A percentile compares a stretch with the other conserved stretches of the same genome.
Conservation (phyloP, 192 early-diverging fungal species). For the Dimargaris verticillata region DNA sequence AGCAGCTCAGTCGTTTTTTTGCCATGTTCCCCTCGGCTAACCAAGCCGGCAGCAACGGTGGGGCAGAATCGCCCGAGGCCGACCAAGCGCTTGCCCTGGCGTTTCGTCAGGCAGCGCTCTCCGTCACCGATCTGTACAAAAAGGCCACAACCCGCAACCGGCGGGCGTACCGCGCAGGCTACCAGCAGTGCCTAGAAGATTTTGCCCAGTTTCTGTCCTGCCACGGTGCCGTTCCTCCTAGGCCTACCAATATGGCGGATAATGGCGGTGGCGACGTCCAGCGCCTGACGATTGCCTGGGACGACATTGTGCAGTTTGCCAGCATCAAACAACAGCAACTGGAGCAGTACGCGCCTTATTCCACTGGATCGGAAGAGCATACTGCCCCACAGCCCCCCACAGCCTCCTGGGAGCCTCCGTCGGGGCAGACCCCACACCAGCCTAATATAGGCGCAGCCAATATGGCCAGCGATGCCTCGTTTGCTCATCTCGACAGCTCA, state of each 20-base stretch:
- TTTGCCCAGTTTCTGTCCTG: constrained; percentile 17
- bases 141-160: constrained; percentile 20
- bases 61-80: constrained; percentile 1
- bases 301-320: constrained; percentile 5
- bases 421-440: not conserved
- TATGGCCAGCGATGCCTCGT: not conserved
- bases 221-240: not conserved
- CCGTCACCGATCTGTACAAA: constrained; percentile 27
- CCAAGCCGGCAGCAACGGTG: not conserved
- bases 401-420: not conserved
- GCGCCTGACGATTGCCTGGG: constrained; percentile 7
- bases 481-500: not conserved
- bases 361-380: not conserved
- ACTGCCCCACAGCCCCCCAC: not conserved
- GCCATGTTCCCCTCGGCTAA: not conserved
- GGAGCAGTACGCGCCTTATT: constrained; percentile 2
- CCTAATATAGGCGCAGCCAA: not conserved
- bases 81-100: not conserved
- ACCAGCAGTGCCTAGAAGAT: constrained; percentile 23
- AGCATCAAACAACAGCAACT: constrained; percentile 7
- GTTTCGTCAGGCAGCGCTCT: constrained; percentile 16
- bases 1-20: not conserved
- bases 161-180: constrained; percentile 19
- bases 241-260: not conserved
- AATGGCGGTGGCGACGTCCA: not conserved